These are phyloP conservation scores for Nectriaceae sp. DNA, from an alignment of 2,329 filamentous ascomycete genomes.

Conservation along the genomic window DNA sequence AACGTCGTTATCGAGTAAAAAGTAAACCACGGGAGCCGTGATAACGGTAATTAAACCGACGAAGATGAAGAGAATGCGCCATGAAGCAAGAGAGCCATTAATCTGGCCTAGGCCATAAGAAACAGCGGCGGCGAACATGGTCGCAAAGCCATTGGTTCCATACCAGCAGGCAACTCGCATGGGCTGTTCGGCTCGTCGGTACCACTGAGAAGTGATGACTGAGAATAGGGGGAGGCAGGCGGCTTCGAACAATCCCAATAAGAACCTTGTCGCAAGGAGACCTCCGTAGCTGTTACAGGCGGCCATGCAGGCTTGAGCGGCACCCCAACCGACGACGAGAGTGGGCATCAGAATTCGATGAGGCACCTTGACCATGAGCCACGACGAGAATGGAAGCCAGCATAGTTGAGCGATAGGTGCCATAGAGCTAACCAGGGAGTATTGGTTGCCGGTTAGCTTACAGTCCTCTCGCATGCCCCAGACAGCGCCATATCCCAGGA, in stretches of 20 bases:
- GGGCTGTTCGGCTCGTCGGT: conserved; percentile 58
- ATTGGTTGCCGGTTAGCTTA: conserved; percentile 53
- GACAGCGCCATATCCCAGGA: conserved; percentile 59
- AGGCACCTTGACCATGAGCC: conserved; percentile 62
- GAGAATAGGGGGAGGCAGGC: conserved; percentile 51
- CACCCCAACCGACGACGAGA: conserved; percentile 47
- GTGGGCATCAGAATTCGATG: conserved; percentile 59
- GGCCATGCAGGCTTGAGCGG: conserved; percentile 46
- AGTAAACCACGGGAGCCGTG: conserved; percentile 60
- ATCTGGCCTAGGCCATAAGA: conserved; percentile 61
- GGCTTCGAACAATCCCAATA: conserved; percentile 52
- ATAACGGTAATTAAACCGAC: conserved; percentile 62
- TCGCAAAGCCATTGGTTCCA: conserved; percentile 59
- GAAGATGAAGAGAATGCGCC: conserved; percentile 60
- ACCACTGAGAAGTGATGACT: conserved; percentile 51
- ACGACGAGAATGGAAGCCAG: conserved; percentile 62
- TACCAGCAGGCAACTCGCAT: conserved; percentile 68
- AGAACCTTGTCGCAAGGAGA: conserved; percentile 50
- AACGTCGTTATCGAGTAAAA: conserved; percentile 61
- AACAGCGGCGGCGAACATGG: conserved; percentile 56
- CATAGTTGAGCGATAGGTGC: conserved; percentile 60
- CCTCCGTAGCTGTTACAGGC: conserved; percentile 49
- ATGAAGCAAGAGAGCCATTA: conserved; percentile 33
- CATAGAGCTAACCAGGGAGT: conserved; percentile 59
- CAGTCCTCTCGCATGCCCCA: conserved; percentile 54